These are phyloP conservation scores for Boletus vermiculosoides DNA, from an alignment of 768 basidiomycete genomes.

Conservation along the genomic window DNA sequence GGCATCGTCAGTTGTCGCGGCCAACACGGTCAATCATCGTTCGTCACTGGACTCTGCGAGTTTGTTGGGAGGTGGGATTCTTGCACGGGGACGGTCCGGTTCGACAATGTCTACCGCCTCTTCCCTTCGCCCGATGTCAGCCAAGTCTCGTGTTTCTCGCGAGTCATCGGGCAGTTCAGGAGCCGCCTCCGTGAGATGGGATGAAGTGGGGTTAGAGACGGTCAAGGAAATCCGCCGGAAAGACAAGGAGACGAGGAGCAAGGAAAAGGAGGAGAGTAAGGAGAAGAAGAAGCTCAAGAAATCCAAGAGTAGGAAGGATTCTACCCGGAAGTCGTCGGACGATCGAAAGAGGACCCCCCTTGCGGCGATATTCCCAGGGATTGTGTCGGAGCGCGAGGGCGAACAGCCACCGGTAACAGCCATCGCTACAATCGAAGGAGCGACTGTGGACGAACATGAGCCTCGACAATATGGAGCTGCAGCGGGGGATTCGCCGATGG, in stretches of 20 bases:
- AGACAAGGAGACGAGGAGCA: conserved; percentile 36
- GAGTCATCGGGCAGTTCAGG: conserved; percentile 42
- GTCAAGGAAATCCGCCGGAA: conserved; percentile 47
- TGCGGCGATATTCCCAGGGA: conserved; percentile 58
- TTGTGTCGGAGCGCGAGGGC: conserved; percentile 14
- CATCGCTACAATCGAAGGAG: conserved; percentile 47
- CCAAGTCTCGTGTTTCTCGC: conserved; percentile 40
- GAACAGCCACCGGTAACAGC: conserved; percentile 12
- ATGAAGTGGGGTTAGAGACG: conserved; percentile 48
- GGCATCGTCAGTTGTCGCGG: conserved; percentile 32
- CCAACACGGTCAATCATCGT: conserved; percentile 12
- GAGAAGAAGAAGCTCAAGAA: conserved; percentile 35
- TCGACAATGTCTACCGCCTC: conserved; percentile 42
- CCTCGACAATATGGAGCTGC: neutral
- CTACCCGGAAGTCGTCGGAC: conserved; percentile 47
- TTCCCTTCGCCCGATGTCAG: conserved; percentile 49
- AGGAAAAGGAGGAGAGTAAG: conserved; percentile 31
- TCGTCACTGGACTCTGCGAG: conserved; percentile 35
- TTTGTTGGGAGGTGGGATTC: conserved; percentile 31
- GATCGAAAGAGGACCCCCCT: conserved; percentile 54
- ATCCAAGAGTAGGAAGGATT: conserved; percentile 30
- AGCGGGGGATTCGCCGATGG: neutral
- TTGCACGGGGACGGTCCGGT: conserved; percentile 35
- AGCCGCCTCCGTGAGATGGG: conserved; percentile 47
- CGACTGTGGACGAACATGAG: conserved; percentile 52